These are phyloP conservation scores for Ligustrum vulgare DNA, from an alignment of 257 asterid species.

Conservation along the genomic window DNA sequence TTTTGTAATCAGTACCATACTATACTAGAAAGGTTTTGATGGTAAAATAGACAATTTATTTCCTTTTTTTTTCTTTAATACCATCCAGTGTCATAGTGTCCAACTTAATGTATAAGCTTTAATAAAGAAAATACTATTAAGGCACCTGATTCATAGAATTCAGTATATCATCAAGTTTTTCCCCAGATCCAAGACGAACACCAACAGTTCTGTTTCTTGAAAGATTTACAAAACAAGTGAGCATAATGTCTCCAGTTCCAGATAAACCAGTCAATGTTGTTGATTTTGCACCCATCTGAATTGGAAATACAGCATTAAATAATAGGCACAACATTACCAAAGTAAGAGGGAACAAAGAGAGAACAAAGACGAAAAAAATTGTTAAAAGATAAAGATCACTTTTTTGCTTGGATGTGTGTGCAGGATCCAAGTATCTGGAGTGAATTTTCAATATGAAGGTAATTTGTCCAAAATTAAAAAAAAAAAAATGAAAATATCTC, in stretches of 20 bases:
- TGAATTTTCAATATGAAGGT: not conserved
- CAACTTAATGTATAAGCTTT: not conserved
- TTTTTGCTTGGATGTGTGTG: not conserved
- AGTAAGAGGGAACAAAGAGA: not conserved
- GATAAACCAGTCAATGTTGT: conserved; percentile 87
- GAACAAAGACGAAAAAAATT: not conserved
- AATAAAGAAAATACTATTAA: not conserved
- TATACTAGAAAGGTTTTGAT: not conserved
- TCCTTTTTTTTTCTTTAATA: not conserved
- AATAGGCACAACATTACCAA: not conserved
- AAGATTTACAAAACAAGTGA: conserved; percentile 88
- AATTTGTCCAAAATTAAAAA: no score
- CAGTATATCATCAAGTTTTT: conserved; percentile 80
- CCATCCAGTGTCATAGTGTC: not conserved
- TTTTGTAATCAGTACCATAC: not conserved
- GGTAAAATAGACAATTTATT: not conserved
- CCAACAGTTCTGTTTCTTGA: conserved; percentile 95
- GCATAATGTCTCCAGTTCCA: conserved; percentile 94
- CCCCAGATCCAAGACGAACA: conserved; percentile 97
- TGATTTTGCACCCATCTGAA: conserved; percentile 93
- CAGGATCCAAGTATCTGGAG: not conserved
- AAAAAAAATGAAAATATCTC: not conserved
- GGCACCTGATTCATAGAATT: conserved; percentile 79
- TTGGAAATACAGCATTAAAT: conserved; percentile 25
- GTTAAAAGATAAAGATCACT: not conserved